Evolutionary conservation across 345 rosid species (phyloP), one percentile per base, ranked within the genome.

Genomic region (Dipteronia dyeriana): DNA sequence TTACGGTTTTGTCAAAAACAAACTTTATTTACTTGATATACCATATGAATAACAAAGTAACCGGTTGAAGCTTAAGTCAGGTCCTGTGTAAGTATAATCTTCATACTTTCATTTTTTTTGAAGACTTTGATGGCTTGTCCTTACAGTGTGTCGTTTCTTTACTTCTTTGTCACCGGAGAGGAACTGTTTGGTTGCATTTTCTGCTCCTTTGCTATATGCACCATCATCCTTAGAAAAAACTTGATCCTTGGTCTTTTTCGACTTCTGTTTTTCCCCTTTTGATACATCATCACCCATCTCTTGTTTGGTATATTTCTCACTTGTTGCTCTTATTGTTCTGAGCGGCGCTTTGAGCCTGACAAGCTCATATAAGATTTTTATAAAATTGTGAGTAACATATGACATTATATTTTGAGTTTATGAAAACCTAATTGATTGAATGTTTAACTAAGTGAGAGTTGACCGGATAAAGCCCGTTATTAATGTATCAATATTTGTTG

Each of bases 91-190:
- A 65, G 26, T 74, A 34, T 17, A 68, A 63, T 70, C 71, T 66
- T 84, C 78, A 87, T 38, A 74, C 9, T 83, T 82, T 82, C 74
- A 74, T 34, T 76, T 86, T 85, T 64, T 75, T 83, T 20, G 82
- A 80, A 69, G 80, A 53, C 63, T 79, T 75, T 10, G 75, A 22
- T 45, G 45, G 72, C 67, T 70, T 71, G 76, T 78, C 78, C 20
- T 79, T 78, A 74, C 88, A n/a, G n/a, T 64, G 72, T 23, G 80
- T 41, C 88, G 80, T 75, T 86, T 92, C 82, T 81, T 89, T 53
- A 79, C 83, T 65, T 72, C 73, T 81, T 69, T 80, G 62, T 84
- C 90, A 29, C 66, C 76, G 62, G 91, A 82, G 14, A 85, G 84
- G 76, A 88, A 89, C 14, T 88, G 85, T 74, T 78, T 79, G 38